A percentile compares a stretch with the other conserved stretches of the same genome.
phyloP scores from a whole-genome alignment of 306 rosid species.

The Bauhinia variegata region DNA sequence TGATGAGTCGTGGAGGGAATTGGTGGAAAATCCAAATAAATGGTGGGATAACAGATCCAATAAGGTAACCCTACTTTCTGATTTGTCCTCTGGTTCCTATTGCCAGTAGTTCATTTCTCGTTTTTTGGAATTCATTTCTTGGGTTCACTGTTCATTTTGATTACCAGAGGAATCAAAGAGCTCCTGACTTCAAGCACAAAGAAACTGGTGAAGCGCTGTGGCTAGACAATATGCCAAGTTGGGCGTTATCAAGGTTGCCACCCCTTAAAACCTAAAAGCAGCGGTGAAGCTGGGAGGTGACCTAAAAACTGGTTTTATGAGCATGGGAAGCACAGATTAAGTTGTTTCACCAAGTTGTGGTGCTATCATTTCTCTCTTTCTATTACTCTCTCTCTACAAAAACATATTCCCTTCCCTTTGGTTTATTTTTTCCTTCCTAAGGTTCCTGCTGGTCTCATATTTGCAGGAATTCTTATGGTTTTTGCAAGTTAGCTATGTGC shows the following conservation, averaged over 20 bases:
- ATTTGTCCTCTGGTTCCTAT: neutral
- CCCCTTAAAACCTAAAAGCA: conserved; percentile 44
- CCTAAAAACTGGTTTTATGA: conserved; percentile 25
- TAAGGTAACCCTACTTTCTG: conserved; percentile 51
- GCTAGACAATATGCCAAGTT: conserved; percentile 53
- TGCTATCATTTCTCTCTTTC: neutral
- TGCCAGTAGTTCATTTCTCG: neutral
- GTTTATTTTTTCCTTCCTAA: conserved; percentile 8
- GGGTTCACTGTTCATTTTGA: conserved; percentile 28
- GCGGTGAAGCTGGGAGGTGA: neutral
- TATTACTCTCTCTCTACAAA: neutral
- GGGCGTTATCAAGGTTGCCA: conserved; percentile 58
- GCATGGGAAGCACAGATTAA: conserved; percentile 6
- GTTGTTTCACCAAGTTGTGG: conserved; percentile 24
- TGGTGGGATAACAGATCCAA: conserved; percentile 77
- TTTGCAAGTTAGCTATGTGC: neutral
- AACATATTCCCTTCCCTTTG: neutral
- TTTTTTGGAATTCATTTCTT: conserved; percentile 1
- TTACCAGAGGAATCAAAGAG: conserved; percentile 46
- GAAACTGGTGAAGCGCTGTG: conserved; percentile 64
- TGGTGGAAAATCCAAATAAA: conserved; percentile 58
- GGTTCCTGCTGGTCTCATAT: conserved; percentile 8
- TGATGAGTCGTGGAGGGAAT: conserved; percentile 61
- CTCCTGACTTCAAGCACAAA: conserved; percentile 78
- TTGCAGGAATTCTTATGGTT: neutral